Percentiles rank a stretch among this genome's conserved stretches.
These are phyloP conservation scores for Saccharomycopsis sp. DNA, from an alignment of 805 yeast genomes.

Conservation along the genomic window DNA sequence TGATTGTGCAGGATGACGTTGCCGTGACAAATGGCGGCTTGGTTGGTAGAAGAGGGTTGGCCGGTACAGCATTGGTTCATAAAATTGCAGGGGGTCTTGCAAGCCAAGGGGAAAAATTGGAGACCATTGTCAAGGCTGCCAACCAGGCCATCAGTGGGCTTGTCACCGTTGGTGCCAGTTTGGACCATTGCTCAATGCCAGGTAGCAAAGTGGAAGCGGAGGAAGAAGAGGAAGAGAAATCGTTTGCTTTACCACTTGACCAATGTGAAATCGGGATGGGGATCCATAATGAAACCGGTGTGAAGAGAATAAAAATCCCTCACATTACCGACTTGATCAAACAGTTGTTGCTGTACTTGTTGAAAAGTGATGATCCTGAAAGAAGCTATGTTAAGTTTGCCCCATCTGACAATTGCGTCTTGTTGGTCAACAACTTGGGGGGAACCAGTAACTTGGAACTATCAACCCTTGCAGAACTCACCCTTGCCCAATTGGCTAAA, in stretches of 20 bases:
- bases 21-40: slow-evolving; percentile 84
- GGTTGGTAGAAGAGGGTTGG: slow-evolving; percentile 91
- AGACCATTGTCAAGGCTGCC: slow-evolving; percentile 51
- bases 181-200: slow-evolving; percentile 87
- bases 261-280: slow-evolving; percentile 93
- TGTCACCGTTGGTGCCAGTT: slow-evolving; percentile 83
- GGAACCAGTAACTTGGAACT: slow-evolving; percentile 80
- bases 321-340: slow-evolving; percentile 50
- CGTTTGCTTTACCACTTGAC: slow-evolving; percentile 38
- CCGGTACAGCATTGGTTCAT: slow-evolving; percentile 85
- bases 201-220: slow-evolving; percentile 31
- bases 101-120: slow-evolving; percentile 39
- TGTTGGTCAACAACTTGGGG: slow-evolving; percentile 79
- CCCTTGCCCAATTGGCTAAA: slow-evolving; percentile 41
- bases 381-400: slow-evolving; percentile 71
- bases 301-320: slow-evolving; percentile 51
- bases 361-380: slow-evolving; percentile 59
- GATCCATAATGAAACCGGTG: slow-evolving; percentile 92
- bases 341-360: slow-evolving; percentile 50
- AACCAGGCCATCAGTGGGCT: slow-evolving; percentile 49
- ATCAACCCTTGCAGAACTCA: slow-evolving; percentile 58
- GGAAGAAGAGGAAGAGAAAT: slow-evolving; percentile 25
- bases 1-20: slow-evolving; percentile 84
- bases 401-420: slow-evolving; percentile 54
- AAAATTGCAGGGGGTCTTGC: slow-evolving; percentile 70